These are phyloP conservation scores for Yamadazyma nakazawae DNA, from an alignment of 805 yeast genomes.

Conservation along the genomic window DNA sequence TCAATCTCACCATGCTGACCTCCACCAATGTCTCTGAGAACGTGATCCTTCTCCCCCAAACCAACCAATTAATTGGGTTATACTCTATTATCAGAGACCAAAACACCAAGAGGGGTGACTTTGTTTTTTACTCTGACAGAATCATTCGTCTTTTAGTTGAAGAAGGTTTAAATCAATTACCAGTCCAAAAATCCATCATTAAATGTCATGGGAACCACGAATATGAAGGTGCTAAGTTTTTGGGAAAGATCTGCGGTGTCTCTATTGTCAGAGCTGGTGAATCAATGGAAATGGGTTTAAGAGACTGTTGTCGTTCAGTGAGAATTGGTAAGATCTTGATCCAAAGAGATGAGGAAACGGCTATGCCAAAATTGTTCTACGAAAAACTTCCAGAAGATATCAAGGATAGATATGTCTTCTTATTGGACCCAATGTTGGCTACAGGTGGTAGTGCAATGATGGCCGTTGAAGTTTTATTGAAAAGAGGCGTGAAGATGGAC, in stretches of 20 bases:
- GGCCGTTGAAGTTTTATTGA: constrained; percentile 89
- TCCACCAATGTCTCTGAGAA: constrained; percentile 28
- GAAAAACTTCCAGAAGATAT: constrained; percentile 95
- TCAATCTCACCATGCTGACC: constrained; percentile 8
- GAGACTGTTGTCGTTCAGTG: constrained; percentile 96
- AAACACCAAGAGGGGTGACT: constrained; percentile 81
- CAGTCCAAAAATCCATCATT: constrained; percentile 68
- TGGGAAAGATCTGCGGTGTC: constrained; percentile 96
- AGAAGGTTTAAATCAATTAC: constrained; percentile 91
- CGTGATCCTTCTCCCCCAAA: constrained; percentile 75
- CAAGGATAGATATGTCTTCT: constrained; percentile 78
- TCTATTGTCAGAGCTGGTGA: constrained; percentile 98
- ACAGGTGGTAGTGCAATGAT: constrained; percentile 98
- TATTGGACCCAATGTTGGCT: constrained; percentile 96
- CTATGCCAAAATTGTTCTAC: constrained; percentile 84
- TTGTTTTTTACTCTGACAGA: constrained; percentile 92
- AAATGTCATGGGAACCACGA: constrained; percentile 72
- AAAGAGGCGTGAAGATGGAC: constrained; percentile 84
- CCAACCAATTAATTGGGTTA: constrained; percentile 83
- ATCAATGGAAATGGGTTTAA: constrained; percentile 96
- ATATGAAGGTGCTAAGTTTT: constrained; percentile 74
- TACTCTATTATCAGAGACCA: constrained; percentile 88
- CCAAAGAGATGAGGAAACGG: constrained; percentile 98
- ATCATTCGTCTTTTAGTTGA: constrained; percentile 92
- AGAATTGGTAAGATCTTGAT: constrained; percentile 94